phyloP scores from a whole-genome alignment of 495 filamentous ascomycete species.

The Cryomyces minteri region DNA sequence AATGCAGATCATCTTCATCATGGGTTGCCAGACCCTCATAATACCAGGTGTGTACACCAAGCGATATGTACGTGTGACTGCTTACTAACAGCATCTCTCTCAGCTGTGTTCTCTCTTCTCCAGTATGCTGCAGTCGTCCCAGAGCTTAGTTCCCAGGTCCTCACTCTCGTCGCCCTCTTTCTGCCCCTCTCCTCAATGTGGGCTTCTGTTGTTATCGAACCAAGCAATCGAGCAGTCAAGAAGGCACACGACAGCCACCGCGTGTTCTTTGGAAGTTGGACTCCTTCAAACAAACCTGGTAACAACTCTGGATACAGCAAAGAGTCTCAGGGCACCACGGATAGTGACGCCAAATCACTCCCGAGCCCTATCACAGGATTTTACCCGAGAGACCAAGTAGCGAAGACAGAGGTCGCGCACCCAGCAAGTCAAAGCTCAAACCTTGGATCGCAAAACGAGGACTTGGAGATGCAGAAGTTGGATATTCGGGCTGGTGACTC shows the following conservation, averaged over 20 bases:
- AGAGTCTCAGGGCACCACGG: too few species aligned
- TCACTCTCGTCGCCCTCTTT: conserved; percentile 52
- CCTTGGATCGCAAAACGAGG: too few species aligned
- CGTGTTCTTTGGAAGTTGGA: conserved; percentile 1
- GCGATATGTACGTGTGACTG: background rate
- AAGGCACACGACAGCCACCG: conserved; percentile 7
- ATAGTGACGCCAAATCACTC: too few species aligned
- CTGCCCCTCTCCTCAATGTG: conserved; percentile 69
- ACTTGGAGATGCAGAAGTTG: too few species aligned
- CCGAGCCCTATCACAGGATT: too few species aligned
- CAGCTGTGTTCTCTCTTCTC: conserved; percentile 52
- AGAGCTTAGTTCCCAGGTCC: conserved; percentile 37
- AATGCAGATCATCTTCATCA: conserved; percentile 54
- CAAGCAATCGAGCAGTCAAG: background rate
- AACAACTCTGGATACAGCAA: too few species aligned
- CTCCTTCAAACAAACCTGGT: too few species aligned
- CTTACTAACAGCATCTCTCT: background rate
- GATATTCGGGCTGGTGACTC: too few species aligned
- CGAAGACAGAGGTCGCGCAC: too few species aligned
- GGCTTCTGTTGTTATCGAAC: conserved; percentile 33
- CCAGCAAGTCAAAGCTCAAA: too few species aligned
- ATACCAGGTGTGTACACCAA: conserved; percentile 42
- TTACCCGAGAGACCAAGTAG: too few species aligned
- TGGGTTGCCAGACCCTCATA: conserved; percentile 61
- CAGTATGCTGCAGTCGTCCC: conserved; percentile 31